Evolutionary conservation across 2,329 filamentous ascomycete genomes (phyloP).

Genomic region (Verticillium alfalfae): DNA sequence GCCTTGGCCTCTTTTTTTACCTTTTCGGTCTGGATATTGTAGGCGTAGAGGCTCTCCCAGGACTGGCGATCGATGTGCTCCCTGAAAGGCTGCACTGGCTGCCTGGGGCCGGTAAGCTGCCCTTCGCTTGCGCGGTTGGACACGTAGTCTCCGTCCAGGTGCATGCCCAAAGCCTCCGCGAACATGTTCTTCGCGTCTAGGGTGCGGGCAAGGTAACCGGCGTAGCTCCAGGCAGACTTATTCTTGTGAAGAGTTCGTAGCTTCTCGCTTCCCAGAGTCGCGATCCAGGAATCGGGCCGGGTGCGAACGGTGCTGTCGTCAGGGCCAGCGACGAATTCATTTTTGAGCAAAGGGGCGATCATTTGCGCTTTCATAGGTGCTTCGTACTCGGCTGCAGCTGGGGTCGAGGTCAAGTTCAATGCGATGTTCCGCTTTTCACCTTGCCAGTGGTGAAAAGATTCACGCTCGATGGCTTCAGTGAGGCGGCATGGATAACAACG

Average conservation of each 20-base stretch:
- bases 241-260: not conserved
- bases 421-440: not conserved
- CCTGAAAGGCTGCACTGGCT: not conserved
- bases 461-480: not conserved
- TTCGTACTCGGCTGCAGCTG: not conserved
- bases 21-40: not conserved
- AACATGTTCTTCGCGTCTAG: conserved; percentile 1
- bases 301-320: not conserved
- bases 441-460: not conserved
- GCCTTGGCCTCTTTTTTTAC: not conserved
- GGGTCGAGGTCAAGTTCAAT: not conserved
- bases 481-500: not conserved
- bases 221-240: not conserved
- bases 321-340: not conserved
- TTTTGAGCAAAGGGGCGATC: not conserved
- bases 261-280: not conserved
- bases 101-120: not conserved
- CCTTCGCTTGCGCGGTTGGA: not conserved
- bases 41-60: not conserved
- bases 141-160: not conserved
- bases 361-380: not conserved
- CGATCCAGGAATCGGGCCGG: not conserved
- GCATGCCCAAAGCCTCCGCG: not conserved
- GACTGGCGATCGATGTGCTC: not conserved
- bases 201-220: not conserved